These are phyloP conservation scores for Nowakowskiella sp. DNA, from an alignment of 192 early-diverging fungal species.

Conservation along the genomic window DNA sequence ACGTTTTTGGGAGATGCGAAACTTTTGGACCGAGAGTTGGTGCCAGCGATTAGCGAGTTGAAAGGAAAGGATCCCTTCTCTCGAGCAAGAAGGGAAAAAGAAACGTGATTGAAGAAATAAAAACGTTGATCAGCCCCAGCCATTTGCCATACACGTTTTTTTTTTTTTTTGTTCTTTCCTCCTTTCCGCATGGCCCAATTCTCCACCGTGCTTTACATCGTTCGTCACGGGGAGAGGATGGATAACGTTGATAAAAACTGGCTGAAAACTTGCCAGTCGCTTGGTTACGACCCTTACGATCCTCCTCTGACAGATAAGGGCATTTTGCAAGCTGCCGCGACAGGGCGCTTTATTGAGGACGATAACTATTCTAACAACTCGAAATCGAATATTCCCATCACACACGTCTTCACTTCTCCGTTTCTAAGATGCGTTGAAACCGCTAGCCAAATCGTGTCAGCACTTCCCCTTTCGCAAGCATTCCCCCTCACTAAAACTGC, in stretches of 20 bases:
- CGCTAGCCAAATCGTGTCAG: background rate
- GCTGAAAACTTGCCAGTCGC: too few relatives aligned
- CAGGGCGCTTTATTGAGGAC: background rate
- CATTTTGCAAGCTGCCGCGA: background rate
- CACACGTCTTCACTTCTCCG: background rate
- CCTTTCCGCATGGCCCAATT: background rate
- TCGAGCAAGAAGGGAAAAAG: conserved; percentile 11
- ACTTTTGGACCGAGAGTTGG: conserved; percentile 26
- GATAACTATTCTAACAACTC: background rate
- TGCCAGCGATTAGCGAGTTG: conserved; percentile 11
- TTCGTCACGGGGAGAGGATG: background rate
- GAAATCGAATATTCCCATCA: background rate
- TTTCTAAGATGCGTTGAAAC: background rate
- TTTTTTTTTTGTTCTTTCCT: too few relatives aligned
- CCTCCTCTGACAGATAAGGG: background rate
- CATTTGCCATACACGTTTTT: too few relatives aligned
- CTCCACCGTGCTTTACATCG: background rate
- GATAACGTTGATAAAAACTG: too few relatives aligned
- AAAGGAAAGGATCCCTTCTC: conserved; percentile 9
- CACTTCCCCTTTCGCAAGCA: background rate
- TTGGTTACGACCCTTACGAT: background rate
- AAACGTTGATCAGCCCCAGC: too few relatives aligned
- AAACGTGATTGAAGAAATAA: too few relatives aligned
- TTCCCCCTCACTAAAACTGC: background rate
- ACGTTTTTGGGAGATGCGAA: conserved; percentile 31